A percentile compares a stretch with the other conserved stretches of the same genome.
phyloP scores from a whole-genome alignment of 78 protist genomes.

The Emiliania huxleyi region DNA sequence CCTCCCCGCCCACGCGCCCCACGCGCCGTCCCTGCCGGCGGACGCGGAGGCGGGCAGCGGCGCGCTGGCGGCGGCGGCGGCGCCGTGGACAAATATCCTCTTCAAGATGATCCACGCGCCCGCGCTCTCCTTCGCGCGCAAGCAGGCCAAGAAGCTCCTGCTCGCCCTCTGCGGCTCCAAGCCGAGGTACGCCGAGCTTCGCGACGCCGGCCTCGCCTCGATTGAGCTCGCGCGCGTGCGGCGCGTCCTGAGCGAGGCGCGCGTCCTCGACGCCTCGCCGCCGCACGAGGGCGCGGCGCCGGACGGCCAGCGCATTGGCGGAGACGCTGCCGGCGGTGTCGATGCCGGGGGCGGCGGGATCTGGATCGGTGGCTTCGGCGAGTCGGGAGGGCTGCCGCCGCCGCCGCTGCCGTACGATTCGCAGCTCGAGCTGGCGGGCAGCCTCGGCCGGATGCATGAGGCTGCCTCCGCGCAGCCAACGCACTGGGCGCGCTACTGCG shows the following conservation, averaged over 20 bases:
- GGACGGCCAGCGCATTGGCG: too few relatives aligned
- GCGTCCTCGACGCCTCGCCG: not conserved
- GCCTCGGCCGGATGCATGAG: not conserved
- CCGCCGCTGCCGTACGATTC: not conserved
- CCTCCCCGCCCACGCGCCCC: not conserved
- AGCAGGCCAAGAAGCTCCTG: slow-evolving; percentile 4
- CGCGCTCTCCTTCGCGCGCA: not conserved
- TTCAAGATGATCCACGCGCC: not conserved
- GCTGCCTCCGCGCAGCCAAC: not conserved
- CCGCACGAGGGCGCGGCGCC: too few relatives aligned
- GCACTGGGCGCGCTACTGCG: not conserved
- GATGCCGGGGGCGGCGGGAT: too few relatives aligned
- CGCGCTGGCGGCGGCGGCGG: not conserved
- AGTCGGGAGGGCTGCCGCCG: not conserved
- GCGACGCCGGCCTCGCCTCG: not conserved
- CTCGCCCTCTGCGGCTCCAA: not conserved
- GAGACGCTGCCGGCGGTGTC: too few relatives aligned
- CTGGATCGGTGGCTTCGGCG: too few relatives aligned
- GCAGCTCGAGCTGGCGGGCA: not conserved
- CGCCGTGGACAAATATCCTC: not conserved
- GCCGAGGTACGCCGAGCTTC: not conserved
- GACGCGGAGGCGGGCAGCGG: not conserved
- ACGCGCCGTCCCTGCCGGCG: not conserved
- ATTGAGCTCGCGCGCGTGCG: not conserved
- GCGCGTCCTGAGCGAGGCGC: not conserved